A percentile compares a stretch with the other conserved stretches of the same genome.
phyloP scores from a whole-genome alignment of 2,329 filamentous ascomycete genomes.

The Pyrenophora graminea region DNA sequence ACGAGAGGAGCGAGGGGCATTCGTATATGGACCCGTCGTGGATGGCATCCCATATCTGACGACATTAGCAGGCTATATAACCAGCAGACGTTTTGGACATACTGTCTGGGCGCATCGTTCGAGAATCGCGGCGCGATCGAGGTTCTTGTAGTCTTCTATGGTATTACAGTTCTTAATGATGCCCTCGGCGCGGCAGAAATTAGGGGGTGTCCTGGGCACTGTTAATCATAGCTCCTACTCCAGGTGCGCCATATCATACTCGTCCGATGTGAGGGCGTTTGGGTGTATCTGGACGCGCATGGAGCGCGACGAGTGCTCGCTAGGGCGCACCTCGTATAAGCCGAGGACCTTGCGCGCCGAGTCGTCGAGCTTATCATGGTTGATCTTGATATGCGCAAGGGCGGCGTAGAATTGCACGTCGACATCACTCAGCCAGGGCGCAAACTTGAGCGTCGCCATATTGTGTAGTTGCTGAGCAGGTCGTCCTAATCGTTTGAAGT shows the following conservation, averaged over 20 bases:
- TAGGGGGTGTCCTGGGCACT: constrained; percentile 35
- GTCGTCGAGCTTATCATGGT: constrained; percentile 95
- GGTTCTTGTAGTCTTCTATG: constrained; percentile 85
- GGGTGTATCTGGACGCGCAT: constrained; percentile 90
- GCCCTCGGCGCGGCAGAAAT: constrained; percentile 80
- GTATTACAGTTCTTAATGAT: constrained; percentile 97
- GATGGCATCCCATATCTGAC: constrained; percentile 93
- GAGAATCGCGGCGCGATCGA: constrained; percentile 78
- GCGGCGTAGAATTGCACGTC: constrained; percentile 94
- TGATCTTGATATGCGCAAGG: constrained; percentile 90
- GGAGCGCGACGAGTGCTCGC: constrained; percentile 72
- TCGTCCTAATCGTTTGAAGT: too few relatives aligned
- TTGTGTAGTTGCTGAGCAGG: constrained; percentile 8
- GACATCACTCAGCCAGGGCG: constrained; percentile 89
- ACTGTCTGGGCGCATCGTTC: constrained; percentile 79
- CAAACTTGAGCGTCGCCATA: constrained; percentile 68
- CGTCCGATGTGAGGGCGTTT: constrained; percentile 79
- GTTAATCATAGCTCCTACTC: constrained; percentile 16
- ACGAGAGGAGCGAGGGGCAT: constrained; percentile 85
- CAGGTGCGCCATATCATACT: constrained; percentile 61
- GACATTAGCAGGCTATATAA: not conserved
- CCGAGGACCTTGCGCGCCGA: constrained; percentile 85
- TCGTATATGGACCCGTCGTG: constrained; percentile 96
- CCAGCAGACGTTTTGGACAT: constrained; percentile 28
- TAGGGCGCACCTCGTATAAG: constrained; percentile 80